These are phyloP conservation scores for Zymoseptoria passerinii DNA, from an alignment of 2,329 filamentous ascomycete species.

Conservation along the genomic window DNA sequence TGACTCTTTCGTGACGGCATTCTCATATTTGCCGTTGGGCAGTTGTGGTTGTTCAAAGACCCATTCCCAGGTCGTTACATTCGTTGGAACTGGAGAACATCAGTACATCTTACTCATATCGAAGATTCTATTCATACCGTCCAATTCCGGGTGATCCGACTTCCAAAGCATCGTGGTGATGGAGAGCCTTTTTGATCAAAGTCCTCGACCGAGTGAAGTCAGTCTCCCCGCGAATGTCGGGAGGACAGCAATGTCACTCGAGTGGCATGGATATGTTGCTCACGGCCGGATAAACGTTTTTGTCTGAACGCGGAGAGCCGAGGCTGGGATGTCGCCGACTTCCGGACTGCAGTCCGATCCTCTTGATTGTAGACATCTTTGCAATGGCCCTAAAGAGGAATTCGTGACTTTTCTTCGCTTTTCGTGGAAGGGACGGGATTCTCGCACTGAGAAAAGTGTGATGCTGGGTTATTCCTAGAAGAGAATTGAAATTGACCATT, in stretches of 20 bases:
- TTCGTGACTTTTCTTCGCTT: not conserved
- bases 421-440: not conserved
- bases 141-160: constrained; percentile 36
- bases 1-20: constrained; percentile 50
- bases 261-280: not conserved
- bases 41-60: constrained; percentile 47
- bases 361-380: not conserved
- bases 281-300: not conserved
- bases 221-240: not conserved
- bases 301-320: not conserved
- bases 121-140: constrained; percentile 25
- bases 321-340: not conserved
- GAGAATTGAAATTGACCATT: too few species aligned
- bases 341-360: not conserved
- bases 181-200: not conserved
- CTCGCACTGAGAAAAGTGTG: not conserved
- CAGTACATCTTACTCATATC: not conserved
- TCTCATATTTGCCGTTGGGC: constrained; percentile 47
- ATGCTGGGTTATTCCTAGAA: not conserved
- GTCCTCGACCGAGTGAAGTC: not conserved
- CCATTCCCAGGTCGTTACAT: constrained; percentile 52
- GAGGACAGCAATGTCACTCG: not conserved
- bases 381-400: not conserved
- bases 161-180: constrained; percentile 17
- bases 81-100: constrained; percentile 40